Percentiles rank a stretch among this genome's conserved stretches.
phyloP scores from a whole-genome alignment of 306 rosid genomes.

The Canavalia gladiata region DNA sequence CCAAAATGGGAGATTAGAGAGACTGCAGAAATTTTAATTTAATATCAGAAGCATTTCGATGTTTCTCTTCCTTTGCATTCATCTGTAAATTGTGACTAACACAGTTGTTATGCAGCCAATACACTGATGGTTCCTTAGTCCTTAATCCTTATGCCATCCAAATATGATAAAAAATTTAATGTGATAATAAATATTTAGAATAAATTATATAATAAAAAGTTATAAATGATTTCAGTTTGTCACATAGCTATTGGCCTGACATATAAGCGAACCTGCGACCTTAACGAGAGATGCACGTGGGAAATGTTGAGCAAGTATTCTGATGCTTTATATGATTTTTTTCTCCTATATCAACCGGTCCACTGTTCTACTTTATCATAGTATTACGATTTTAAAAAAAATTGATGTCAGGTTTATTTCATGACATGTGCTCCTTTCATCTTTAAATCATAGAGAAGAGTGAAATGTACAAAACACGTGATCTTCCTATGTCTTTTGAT shows the following conservation, averaged over 20 bases:
- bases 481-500: constrained; percentile 4
- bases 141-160: not conserved
- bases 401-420: not conserved
- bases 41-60: not conserved
- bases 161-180: not conserved
- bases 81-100: not conserved
- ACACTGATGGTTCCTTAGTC: not conserved
- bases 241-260: not conserved
- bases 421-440: not conserved
- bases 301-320: not conserved
- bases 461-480: constrained; percentile 4
- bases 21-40: not conserved
- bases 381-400: not conserved
- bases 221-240: not conserved
- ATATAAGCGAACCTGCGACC: not conserved
- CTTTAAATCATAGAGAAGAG: not conserved
- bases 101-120: not conserved
- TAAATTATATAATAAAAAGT: not conserved
- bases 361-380: constrained; percentile 2
- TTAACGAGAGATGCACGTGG: not conserved
- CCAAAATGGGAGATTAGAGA: constrained; percentile 8
- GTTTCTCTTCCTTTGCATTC: too few species aligned
- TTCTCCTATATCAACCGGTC: not conserved
- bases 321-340: not conserved
- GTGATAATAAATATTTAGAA: not conserved